Evolutionary conservation across 2,329 filamentous ascomycete species (phyloP).

Genomic region (Neonectria coccinea): DNA sequence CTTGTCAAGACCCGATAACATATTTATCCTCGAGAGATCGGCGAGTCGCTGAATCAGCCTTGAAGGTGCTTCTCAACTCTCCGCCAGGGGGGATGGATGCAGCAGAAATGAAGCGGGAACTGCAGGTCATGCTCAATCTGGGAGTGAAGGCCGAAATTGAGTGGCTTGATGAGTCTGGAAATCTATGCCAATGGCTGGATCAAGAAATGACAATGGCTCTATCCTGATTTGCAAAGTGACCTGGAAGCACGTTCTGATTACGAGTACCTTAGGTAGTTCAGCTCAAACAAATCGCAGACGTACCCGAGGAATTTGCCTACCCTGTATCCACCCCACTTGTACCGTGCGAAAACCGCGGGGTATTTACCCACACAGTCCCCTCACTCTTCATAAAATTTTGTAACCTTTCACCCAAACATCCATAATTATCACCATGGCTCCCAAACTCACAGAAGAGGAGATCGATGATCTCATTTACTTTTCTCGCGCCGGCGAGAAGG

Average conservation of each 20-base stretch:
- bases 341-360: conserved; percentile 55
- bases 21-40: conserved; percentile 68
- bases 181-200: conserved; percentile 64
- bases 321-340: conserved; percentile 43
- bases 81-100: conserved; percentile 48
- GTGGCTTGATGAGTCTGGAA: conserved; percentile 68
- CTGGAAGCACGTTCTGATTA: not conserved
- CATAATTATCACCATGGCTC: conserved; percentile 55
- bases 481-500: conserved; percentile 80
- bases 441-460: conserved; percentile 77
- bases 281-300: too few species aligned
- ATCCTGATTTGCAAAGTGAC: not conserved
- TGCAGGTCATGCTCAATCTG: conserved; percentile 80
- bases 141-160: conserved; percentile 84
- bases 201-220: conserved; percentile 48
- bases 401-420: conserved; percentile 33
- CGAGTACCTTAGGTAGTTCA: too few species aligned
- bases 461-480: conserved; percentile 94
- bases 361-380: conserved; percentile 53
- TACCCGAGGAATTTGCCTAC: conserved; percentile 26
- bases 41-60: conserved; percentile 64
- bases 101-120: conserved; percentile 61
- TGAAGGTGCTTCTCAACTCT: conserved; percentile 57
- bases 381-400: conserved; percentile 52
- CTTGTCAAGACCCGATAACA: conserved; percentile 46